Evolutionary conservation across 225 moss, liverwort and hornwort genomes (phyloP), one percentile per base, ranked within the genome.

Genomic region (Ulota crispa): DNA sequence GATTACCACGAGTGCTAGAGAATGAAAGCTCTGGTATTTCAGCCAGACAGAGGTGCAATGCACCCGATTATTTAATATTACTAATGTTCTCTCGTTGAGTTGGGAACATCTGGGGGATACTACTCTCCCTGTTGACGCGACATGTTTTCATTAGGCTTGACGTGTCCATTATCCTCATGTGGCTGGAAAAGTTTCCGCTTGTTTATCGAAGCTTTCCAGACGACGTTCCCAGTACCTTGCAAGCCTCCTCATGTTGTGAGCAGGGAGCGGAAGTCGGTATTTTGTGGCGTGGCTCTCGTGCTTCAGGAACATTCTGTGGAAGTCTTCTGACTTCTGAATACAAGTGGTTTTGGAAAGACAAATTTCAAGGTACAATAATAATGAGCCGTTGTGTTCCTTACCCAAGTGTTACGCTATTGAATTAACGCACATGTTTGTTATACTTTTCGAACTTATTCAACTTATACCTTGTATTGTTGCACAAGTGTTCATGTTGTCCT

Each of bases 21-120:
- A 83, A 76, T 75, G 86, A 68, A 82, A 82, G 82, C 80, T 86
- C 86, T 76, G 57, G 79, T 86, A 53, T 66, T 67, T 30, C 41
- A 76, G 60, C 59, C 67, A 76, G 52, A 72, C 78, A 63, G 75
- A n/a, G 76, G 68, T 85, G 83, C 78, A 70, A 70, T 85, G 80
- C 70, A 83, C 80, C 66, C 86, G 72, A 66, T 80, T 57, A 75
- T 79, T 86, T 83, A 59, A 82, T 83, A 83, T 87, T 82, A 87
- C 80, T 77, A 80, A 83, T 73, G 68, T 81, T 85, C 83, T 83
- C 78, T 81, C 43, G 64, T 89, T 78, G 70, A 79, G 70, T 82
- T 78, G 82, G 73, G 82, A 73, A 82, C 82, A 82, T 82, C 36
- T 77, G 75, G 76, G 81, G 23, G 45, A 30, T 63, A 23, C 32